phyloP scores from a whole-genome alignment of 495 filamentous ascomycete species.

The Aspergillus leporis region DNA sequence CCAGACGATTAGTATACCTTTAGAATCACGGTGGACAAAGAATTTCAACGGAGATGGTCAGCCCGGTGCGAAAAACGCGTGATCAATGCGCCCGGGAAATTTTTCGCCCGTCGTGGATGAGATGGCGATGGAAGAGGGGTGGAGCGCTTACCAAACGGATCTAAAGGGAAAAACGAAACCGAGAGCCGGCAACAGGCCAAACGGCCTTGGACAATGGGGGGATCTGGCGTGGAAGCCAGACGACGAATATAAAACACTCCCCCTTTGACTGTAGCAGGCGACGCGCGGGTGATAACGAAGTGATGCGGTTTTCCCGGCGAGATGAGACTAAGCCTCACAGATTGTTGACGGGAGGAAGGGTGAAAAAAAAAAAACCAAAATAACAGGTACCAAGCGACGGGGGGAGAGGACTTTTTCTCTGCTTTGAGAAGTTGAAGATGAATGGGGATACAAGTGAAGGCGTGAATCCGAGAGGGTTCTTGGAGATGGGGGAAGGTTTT shows the following conservation, averaged over 20 bases:
- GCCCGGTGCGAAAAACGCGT: conserved; percentile 17
- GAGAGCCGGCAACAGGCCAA: conserved; percentile 19
- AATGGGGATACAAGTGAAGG: no score
- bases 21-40: neutral
- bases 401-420: neutral
- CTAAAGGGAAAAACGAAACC: conserved; percentile 16
- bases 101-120: conserved; percentile 10
- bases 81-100: conserved; percentile 30
- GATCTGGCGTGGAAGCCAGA: conserved; percentile 34
- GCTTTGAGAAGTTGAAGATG: neutral
- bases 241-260: conserved; percentile 8
- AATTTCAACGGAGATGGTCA: neutral
- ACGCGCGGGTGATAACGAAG: conserved; percentile 9
- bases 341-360: neutral
- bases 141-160: conserved; percentile 29
- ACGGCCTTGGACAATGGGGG: conserved; percentile 15
- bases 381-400: neutral
- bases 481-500: neutral
- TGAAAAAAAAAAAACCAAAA: neutral
- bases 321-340: conserved; percentile 7
- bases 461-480: neutral
- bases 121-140: conserved; percentile 10
- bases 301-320: conserved; percentile 9
- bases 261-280: neutral
- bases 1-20: conserved; percentile 13